Base-by-base conservation (phyloP, 2,329 filamentous ascomycete species). In the Chaetomiaceae sp. region DNA sequence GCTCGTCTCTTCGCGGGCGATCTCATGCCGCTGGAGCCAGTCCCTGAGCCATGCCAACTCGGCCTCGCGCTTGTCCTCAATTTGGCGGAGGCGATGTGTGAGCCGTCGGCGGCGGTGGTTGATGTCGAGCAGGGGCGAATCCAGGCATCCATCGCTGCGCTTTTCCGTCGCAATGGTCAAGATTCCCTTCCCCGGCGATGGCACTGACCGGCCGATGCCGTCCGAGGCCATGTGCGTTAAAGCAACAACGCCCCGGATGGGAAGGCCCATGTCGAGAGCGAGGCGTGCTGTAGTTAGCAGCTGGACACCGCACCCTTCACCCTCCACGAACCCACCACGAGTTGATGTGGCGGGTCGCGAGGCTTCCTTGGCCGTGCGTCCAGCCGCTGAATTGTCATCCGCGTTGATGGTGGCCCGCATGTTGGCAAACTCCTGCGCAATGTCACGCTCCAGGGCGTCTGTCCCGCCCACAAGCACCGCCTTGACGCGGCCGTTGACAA, bases 151-250 rank as follows among this genome's bases (percentile, higher is more conserved):
- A n/a, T n/a, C n/a, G n/a, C n/a, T n/a, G n/a, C n/a, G n/a, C 9
- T 10, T 31, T 17, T 35, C 31, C 19, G 5, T 53, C 38, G 63
- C 66, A 27, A 59, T 57, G 6, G 61, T 64, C 34, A 71, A 53
- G 9, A 71, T 56, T 1, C 70, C 69, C 20, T 63, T 57, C 1
- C 70, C 69, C 0, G 70, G 69, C 0, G 69, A 68, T 1, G 70
- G 69, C 2, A 72, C 57, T 0, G 70, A 72, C 2, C 68, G 61
- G 0, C 67, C 63, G 27, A 60, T 56, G 9, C 63, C 63, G 47
- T 72, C 70, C 14, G 55, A 57, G 0, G 70, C 65, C 8, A 60
- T 71, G 20, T 59, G 55, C 0, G 63, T 61, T 10, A 59, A 48
- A 0, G 69, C 67, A 0, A 72, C 58, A 12, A 71, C 57, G 5